Base-by-base conservation (phyloP, 192 early-diverging fungal species). In the Podila horticola region DNA sequence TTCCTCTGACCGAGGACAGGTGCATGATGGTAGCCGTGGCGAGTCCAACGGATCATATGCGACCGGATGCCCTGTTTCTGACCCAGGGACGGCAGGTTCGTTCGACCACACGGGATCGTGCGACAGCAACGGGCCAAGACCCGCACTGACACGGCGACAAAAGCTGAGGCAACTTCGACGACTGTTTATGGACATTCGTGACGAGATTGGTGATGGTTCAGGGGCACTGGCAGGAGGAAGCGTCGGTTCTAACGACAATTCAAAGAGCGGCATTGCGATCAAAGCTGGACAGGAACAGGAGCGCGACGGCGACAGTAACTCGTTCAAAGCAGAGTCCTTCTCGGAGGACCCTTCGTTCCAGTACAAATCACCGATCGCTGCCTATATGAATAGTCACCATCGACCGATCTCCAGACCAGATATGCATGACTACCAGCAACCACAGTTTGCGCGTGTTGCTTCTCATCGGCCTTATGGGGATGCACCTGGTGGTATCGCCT, bases 101-200 rank as follows among this genome's bases (percentile, higher is more conserved):
- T 55, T 5, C 12, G 4, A n/a, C 2, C 20, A 0, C 24, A 5
- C 52, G 24, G 22, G 4, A 28, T 19, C 17, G 36, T 50, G 36
- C 57, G 26, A 15, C 33, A 55, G n/a, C 33, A 19, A 28, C 30
- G 62, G 31, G 22, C 36, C 51, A 36, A 11, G 67, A 2, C 41
- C 28, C 7, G 36, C 61, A 29, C 28, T 72, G 22, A 68, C 77
- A 29, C 49, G 77, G 10, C 66, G 67, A 9, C 77, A 81, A 48
- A 81, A 81, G 58, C 67, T 81, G 41, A 29, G 61, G 28, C 77
- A 81, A 17, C 66, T 81, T 8, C 59, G 77, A n/a, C 66, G 71
- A 34, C 45, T 81, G 24, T 81, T 81, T 50, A 81, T 81, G 77
- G 71, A 81, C n/a, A 81, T 81, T 12, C 77, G 71, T 4, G 48